A percentile compares a stretch with the other conserved stretches of the same genome.
Conservation (phyloP, 2,329 filamentous ascomycete genomes). For the Passalora sequoiae region DNA sequence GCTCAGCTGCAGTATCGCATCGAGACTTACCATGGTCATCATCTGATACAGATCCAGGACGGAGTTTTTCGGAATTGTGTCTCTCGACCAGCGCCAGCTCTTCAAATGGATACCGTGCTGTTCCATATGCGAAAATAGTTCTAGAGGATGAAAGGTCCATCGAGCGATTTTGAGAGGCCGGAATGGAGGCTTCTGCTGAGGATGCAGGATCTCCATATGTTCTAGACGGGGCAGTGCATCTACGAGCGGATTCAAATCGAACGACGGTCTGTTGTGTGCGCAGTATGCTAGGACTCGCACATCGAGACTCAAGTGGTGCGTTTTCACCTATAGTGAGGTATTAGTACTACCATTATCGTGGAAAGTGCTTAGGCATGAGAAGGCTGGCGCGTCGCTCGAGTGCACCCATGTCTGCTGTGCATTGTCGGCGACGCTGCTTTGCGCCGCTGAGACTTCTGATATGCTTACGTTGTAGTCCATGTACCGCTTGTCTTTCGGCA, state of each 20-base stretch:
- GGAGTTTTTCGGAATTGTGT: conserved; percentile 25
- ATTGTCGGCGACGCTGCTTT: too few species aligned
- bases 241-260: conserved; percentile 57
- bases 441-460: too few species aligned
- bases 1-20: too few species aligned
- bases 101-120: conserved; percentile 43
- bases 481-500: conserved; percentile 25
- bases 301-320: conserved; percentile 65
- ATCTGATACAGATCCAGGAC: conserved; percentile 22
- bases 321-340: too few species aligned
- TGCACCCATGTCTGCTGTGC: too few species aligned
- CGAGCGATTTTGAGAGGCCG: conserved; percentile 49
- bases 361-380: too few species aligned
- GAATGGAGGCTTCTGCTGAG: conserved; percentile 63
- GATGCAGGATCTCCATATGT: conserved; percentile 67
- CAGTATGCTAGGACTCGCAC: conserved; percentile 54
- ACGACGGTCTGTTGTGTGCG: conserved; percentile 49
- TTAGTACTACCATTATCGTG: too few species aligned
- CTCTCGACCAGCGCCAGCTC: conserved; percentile 52
- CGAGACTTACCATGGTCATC: conserved; percentile 34
- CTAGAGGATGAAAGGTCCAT: conserved; percentile 61
- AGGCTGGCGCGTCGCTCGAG: too few species aligned
- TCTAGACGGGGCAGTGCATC: conserved; percentile 61
- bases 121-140: conserved; percentile 61
- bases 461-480: conserved; percentile 61